Evolutionary conservation across 345 rosid species (phyloP).

Genomic region (Eucalyptus cloeziana): DNA sequence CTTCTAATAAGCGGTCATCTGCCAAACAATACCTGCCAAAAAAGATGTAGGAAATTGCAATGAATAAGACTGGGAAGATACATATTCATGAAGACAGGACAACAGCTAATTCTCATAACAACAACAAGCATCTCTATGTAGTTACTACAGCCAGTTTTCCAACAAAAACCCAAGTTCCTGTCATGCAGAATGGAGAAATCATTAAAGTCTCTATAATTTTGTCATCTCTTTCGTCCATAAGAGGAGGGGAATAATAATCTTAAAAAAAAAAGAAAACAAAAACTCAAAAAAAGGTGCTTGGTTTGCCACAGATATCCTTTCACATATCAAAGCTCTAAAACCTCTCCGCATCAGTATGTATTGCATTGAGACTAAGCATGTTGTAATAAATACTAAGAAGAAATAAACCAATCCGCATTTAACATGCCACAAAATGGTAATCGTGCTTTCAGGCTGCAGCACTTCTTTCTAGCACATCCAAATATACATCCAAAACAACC

Average conservation of each 20-base stretch:
- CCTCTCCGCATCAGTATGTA: background rate
- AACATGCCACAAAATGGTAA: background rate
- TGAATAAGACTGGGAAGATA: background rate
- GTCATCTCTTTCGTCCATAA: background rate
- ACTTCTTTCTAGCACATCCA: background rate
- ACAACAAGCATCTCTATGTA: background rate
- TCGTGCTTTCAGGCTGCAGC: background rate
- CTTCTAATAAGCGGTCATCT: constrained; percentile 74
- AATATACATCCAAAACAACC: background rate
- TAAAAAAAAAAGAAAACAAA: background rate
- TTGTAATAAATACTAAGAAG: background rate
- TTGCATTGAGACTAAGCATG: background rate
- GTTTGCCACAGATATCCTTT: background rate
- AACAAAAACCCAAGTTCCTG: background rate
- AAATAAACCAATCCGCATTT: background rate
- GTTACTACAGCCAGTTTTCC: background rate
- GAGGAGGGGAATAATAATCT: background rate
- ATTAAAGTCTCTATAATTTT: background rate
- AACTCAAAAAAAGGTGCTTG: background rate
- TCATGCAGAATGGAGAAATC: background rate
- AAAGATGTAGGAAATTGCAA: background rate
- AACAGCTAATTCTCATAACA: background rate
- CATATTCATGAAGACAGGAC: background rate
- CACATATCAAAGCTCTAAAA: background rate
- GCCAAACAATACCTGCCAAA: constrained; percentile 76